Evolutionary conservation across 192 early-diverging fungal genomes (phyloP).

Genomic region (Jimgerdemannia lactiflua): DNA sequence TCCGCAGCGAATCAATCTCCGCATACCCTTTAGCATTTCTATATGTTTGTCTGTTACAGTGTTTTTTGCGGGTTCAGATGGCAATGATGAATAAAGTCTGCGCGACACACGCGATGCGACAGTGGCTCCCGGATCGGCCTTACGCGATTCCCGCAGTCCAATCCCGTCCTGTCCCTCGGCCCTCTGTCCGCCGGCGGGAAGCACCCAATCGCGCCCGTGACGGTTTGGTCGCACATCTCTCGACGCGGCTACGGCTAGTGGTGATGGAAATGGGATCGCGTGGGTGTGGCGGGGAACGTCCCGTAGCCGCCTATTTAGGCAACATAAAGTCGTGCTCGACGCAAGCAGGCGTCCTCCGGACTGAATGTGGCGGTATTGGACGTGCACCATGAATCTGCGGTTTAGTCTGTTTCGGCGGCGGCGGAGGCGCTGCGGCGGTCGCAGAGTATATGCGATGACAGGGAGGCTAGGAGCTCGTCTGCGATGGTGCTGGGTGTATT

Average conservation of each 20-base stretch:
- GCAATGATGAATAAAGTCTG: neutral
- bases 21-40: neutral
- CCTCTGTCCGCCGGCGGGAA: no score
- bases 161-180: neutral
- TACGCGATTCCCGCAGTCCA: neutral
- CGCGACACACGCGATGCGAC: neutral
- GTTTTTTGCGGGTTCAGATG: neutral
- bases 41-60: neutral
- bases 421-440: neutral
- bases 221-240: no score
- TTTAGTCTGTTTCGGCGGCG: neutral
- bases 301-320: neutral
- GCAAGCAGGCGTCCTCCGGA: neutral
- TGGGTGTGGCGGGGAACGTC: neutral
- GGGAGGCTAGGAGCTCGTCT: neutral
- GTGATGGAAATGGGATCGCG: neutral
- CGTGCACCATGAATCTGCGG: neutral
- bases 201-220: no score
- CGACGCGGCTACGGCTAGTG: no score
- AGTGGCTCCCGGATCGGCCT: no score
- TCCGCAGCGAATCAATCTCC: neutral
- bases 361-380: neutral
- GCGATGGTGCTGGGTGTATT: neutral
- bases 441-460: neutral
- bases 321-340: neutral